Evolutionary conservation across 257 asterid genomes (phyloP), one percentile per base, ranked within the genome.

Genomic region (Henckelia pumila): DNA sequence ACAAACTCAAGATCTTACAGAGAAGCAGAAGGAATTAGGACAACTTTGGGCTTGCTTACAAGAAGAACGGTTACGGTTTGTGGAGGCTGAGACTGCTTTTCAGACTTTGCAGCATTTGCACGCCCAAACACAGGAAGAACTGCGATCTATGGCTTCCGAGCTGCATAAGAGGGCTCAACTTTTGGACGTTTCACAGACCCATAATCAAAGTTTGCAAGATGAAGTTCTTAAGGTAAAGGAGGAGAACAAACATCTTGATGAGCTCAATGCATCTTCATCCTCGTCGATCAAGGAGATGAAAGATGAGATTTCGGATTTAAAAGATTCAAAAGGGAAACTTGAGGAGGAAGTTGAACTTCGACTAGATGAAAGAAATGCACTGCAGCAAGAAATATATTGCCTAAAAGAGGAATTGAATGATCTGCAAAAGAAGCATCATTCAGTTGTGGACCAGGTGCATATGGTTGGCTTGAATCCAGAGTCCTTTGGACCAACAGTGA

Each of bases 1-100:
- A 61, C 95, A 86, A 80, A 81, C 80, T 76, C 93, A 87, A 69
- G 96, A 88, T 75, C 95, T 94, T 59, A 87, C 89, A 2, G 99
- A 87, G 76, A 94, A 88, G 86, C 92, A 91, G 85, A 81, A 83
- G 76, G 96, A 94, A 65, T 65, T 94, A 44, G 96, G 91, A 56
- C 79, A 81, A 55, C 89, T 94, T 52, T 88, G 97, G 97, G 83
- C 85, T 68, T 81, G 96, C 72, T 71, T 94, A 62, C 98, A 91
- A 49, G 99, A 94, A 78, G 99, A 94, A 73, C 83, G 93, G 11
- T 67, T 86, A 79, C 97, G 87, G 25, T 94, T 91, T 71, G 89
- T 91, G 55, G 98, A 91, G 78, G 98, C 98, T 67, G 98, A 94
- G 81, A 88, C 97, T 37, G 98, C 96, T 49, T 94, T 94, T 70